A percentile compares a stretch with the other conserved stretches of the same genome.
These are phyloP conservation scores for Backusella psychrophila DNA, from an alignment of 192 early-diverging fungal genomes.

Conservation along the genomic window DNA sequence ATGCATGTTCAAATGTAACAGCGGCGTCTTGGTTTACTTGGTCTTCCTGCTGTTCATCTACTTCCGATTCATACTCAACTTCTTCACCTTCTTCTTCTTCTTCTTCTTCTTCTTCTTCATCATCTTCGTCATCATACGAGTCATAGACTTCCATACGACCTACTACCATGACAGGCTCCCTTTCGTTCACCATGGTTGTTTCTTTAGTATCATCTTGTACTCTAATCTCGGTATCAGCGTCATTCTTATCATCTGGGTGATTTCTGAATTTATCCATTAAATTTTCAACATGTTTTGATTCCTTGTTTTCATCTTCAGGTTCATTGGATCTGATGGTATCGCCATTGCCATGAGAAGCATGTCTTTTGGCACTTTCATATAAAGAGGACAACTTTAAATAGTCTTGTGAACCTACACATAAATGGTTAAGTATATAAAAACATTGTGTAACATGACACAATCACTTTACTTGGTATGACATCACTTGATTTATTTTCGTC, in stretches of 20 bases:
- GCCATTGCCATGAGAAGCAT: not conserved
- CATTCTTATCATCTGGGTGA: constrained; percentile 1
- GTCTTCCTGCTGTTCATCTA: not conserved
- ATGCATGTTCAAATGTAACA: too few relatives aligned
- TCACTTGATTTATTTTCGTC: constrained; percentile 4
- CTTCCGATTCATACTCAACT: not conserved
- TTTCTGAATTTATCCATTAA: not conserved
- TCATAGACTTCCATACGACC: constrained; percentile 12
- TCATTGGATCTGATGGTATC: not conserved
- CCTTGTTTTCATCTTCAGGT: not conserved
- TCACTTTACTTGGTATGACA: constrained; percentile 13
- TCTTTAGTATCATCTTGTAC: not conserved
- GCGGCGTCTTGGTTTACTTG: too few relatives aligned
- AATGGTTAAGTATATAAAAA: not conserved
- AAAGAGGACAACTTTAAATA: constrained; percentile 8
- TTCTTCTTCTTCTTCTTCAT: constrained; percentile 8
- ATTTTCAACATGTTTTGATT: not conserved
- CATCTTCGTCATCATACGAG: not conserved
- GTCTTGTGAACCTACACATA: not conserved
- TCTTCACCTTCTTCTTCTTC: constrained; percentile 10
- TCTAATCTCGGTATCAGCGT: not conserved
- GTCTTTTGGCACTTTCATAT: not conserved
- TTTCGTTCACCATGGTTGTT: not conserved
- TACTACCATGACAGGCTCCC: not conserved
- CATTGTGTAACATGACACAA: not conserved